phyloP scores from a whole-genome alignment of 2,329 filamentous ascomycete species.

The Fusarium sp. region DNA sequence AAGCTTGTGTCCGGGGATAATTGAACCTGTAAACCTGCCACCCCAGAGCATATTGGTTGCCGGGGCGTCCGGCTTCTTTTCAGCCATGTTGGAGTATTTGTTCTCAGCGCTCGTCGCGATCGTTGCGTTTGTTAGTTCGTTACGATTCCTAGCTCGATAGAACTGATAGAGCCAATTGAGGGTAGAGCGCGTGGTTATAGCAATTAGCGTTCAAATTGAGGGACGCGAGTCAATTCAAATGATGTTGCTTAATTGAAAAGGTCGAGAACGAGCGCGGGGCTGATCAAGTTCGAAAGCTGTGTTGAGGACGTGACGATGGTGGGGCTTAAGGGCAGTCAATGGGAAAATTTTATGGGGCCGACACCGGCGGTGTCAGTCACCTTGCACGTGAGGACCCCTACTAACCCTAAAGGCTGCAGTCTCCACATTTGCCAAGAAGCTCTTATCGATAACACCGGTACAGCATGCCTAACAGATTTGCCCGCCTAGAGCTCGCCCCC shows the following conservation, averaged over 20 bases:
- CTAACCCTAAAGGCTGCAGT: not conserved
- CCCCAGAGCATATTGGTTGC: constrained; percentile 53
- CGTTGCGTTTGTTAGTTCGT: too few species aligned
- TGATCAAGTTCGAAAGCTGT: constrained; percentile 27
- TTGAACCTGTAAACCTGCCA: constrained; percentile 60
- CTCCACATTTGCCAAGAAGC: not conserved
- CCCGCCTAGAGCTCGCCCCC: not conserved
- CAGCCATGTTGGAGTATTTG: constrained; percentile 36
- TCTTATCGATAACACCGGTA: not conserved
- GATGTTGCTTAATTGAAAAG: constrained; percentile 29
- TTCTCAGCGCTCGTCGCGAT: constrained; percentile 8
- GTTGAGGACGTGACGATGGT: not conserved
- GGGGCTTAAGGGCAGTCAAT: not conserved
- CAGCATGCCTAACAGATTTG: not conserved
- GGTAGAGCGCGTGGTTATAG: not conserved
- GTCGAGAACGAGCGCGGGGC: constrained; percentile 23
- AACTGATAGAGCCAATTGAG: too few species aligned
- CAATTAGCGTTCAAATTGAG: constrained; percentile 33
- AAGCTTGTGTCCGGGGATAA: constrained; percentile 37
- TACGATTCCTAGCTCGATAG: too few species aligned
- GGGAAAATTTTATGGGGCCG: constrained; percentile 27
- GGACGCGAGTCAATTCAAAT: constrained; percentile 32
- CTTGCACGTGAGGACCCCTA: constrained; percentile 18
- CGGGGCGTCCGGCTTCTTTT: constrained; percentile 43
- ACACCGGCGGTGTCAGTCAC: constrained; percentile 27